phyloP scores from a whole-genome alignment of 192 early-diverging fungal species.

The Podila verticillata region DNA sequence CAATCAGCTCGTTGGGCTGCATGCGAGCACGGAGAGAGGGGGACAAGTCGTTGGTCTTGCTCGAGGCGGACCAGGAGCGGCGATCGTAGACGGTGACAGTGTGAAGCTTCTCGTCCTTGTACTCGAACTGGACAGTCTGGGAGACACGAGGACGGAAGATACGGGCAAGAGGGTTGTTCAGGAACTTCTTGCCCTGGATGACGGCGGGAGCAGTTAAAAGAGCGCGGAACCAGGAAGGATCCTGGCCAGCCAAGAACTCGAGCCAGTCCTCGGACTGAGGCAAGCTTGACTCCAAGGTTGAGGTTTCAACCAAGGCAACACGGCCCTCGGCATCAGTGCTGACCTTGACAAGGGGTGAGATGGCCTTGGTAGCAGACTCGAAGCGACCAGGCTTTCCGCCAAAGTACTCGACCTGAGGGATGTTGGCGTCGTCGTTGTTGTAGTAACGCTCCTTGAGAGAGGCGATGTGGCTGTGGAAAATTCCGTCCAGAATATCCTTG shows the following conservation, averaged over 20 bases:
- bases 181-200: slow-evolving; percentile 78
- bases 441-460: slow-evolving; percentile 79
- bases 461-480: slow-evolving; percentile 83
- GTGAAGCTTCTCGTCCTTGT: slow-evolving; percentile 42
- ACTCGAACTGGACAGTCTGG: slow-evolving; percentile 61
- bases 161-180: slow-evolving; percentile 70
- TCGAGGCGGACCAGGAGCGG: slow-evolving; percentile 64
- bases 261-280: slow-evolving; percentile 73
- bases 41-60: slow-evolving; percentile 56
- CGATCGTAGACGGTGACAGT: slow-evolving; percentile 64
- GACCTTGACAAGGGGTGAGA: slow-evolving; percentile 52
- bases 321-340: slow-evolving; percentile 53
- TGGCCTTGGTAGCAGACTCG: slow-evolving; percentile 35
- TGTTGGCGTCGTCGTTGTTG: slow-evolving; percentile 60
- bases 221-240: slow-evolving; percentile 86
- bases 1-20: slow-evolving; percentile 59
- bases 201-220: slow-evolving; percentile 80
- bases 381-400: slow-evolving; percentile 56
- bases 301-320: slow-evolving; percentile 66
- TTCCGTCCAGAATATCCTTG: slow-evolving; percentile 85
- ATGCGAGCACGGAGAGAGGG: slow-evolving; percentile 62
- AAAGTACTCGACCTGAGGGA: slow-evolving; percentile 86
- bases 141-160: slow-evolving; percentile 71
- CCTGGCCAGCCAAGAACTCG: slow-evolving; percentile 75
- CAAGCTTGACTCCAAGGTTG: slow-evolving; percentile 59